Base-by-base conservation (phyloP, 306 rosid species). In the Ochetophila trinervis region DNA sequence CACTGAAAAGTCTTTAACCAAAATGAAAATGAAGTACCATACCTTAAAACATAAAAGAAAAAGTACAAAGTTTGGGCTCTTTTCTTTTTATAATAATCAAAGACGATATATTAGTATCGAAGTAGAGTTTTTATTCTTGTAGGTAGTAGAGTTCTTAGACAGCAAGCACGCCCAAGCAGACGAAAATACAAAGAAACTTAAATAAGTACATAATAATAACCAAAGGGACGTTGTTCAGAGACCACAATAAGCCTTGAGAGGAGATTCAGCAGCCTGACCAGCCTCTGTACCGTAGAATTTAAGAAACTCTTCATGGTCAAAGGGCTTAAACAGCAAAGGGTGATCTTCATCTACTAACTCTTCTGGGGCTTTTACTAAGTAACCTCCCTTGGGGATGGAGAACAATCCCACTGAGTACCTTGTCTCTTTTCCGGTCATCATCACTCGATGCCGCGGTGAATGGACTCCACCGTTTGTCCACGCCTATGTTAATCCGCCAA, bases 321-420 rank as follows among this genome's bases (percentile, higher is more conserved):
- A 83, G 27, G 81, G 85, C 70, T 80, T 79, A 57, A 59, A 84
- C 24, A 80, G 67, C 14, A 76, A 59, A 36, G 91, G 88, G 48
- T 82, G 85, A 4, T 74, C 80, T 32, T 85, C 91, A 50, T 88
- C 89, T 24, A 85, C 84, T 0, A 85, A 37, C 66, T 88, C 89
- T 35, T 75, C 72, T 4, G 85, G 87, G 10, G 86, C 78, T 76
- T 85, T 68, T 24, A 85, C 19, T 15, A 59, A 17, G 57, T 19
- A 22, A 5, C 87, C 84, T 60, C 30, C 86, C 62, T 77, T 83
- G 0, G 91, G 88, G 42, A 69, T 0, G 3, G 87, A 62, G 71
- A 85, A 81, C 34, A 78, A 7, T 24, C 83, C 95, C 4, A 45
- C 27, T 0, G 85, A 71, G 59, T 85, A 83, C 72, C 87, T 79